These are phyloP conservation scores for Sedum album DNA, from an alignment of 164 flowering plant genomes.

Conservation along the genomic window DNA sequence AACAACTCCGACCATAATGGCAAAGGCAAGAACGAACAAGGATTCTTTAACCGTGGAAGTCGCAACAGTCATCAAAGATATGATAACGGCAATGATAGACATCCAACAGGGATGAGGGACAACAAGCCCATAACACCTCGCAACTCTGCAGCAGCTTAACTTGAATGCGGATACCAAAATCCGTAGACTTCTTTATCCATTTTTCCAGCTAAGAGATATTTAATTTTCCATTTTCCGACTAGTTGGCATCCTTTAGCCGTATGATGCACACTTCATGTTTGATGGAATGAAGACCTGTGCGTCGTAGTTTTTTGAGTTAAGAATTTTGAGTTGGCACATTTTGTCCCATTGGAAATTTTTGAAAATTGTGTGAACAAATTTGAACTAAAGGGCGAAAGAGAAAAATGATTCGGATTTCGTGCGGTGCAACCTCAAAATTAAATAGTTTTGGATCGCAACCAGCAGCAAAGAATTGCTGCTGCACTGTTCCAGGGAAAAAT, in stretches of 20 bases:
- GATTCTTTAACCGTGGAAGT: conserved; percentile 31
- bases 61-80: conserved; percentile 33
- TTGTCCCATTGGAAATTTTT: too few relatives aligned
- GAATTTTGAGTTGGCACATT: too few relatives aligned
- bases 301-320: too few relatives aligned
- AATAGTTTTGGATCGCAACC: too few relatives aligned
- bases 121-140: not conserved
- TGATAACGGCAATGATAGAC: conserved; percentile 15
- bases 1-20: conserved; percentile 26
- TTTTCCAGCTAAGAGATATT: not conserved
- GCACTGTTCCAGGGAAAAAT: too few relatives aligned
- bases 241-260: not conserved
- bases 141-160: not conserved
- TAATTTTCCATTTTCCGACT: not conserved
- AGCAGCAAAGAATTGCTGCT: too few relatives aligned
- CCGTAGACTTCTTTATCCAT: not conserved
- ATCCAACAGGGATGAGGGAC: not conserved
- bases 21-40: conserved; percentile 28
- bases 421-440: too few relatives aligned
- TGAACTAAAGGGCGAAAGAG: too few relatives aligned
- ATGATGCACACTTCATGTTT: not conserved
- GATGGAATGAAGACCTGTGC: not conserved
- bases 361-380: too few relatives aligned
- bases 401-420: too few relatives aligned
- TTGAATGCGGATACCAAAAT: too few relatives aligned